Conservation (phyloP, 2,329 filamentous ascomycete genomes). For the Pestalotiopsis sp. region DNA sequence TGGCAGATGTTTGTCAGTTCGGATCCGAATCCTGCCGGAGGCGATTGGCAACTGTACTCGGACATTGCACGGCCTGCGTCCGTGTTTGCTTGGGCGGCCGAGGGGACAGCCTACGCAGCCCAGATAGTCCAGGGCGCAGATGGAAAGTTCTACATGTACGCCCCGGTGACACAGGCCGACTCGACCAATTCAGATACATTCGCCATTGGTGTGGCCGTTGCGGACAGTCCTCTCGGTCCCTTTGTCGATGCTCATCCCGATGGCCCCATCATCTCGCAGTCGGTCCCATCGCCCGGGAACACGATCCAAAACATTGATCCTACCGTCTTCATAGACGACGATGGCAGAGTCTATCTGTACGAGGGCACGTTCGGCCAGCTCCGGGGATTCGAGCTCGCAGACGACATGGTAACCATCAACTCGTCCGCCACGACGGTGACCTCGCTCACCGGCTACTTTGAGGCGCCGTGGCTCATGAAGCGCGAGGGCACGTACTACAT, state of each 20-base stretch:
- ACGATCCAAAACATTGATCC: conserved; percentile 44
- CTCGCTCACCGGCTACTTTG: conserved; percentile 37
- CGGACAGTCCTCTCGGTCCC: conserved; percentile 36
- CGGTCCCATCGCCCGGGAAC: conserved; percentile 32
- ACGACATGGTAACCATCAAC: conserved; percentile 39
- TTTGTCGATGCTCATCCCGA: conserved; percentile 37
- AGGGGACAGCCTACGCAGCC: conserved; percentile 37
- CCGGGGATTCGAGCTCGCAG: conserved; percentile 34
- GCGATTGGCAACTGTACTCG: conserved; percentile 36
- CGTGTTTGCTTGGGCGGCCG: conserved; percentile 36
- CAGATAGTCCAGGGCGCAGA: conserved; percentile 38
- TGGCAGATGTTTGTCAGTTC: conserved; percentile 38
- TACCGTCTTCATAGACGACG: conserved; percentile 39
- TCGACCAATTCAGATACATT: conserved; percentile 34
- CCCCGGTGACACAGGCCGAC: conserved; percentile 34
- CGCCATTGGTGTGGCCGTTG: conserved; percentile 41
- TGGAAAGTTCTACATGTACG: conserved; percentile 40
- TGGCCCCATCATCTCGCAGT: conserved; percentile 40
- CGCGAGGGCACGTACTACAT: conserved; percentile 39
- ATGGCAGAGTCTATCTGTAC: conserved; percentile 39
- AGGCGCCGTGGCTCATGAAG: conserved; percentile 42
- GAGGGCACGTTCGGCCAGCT: conserved; percentile 41
- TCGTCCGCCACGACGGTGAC: conserved; percentile 23
- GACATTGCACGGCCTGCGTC: conserved; percentile 32
- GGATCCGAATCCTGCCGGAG: conserved; percentile 32